Base-by-base conservation (phyloP, 2,329 filamentous ascomycete genomes). In the Talaromyces sp. region DNA sequence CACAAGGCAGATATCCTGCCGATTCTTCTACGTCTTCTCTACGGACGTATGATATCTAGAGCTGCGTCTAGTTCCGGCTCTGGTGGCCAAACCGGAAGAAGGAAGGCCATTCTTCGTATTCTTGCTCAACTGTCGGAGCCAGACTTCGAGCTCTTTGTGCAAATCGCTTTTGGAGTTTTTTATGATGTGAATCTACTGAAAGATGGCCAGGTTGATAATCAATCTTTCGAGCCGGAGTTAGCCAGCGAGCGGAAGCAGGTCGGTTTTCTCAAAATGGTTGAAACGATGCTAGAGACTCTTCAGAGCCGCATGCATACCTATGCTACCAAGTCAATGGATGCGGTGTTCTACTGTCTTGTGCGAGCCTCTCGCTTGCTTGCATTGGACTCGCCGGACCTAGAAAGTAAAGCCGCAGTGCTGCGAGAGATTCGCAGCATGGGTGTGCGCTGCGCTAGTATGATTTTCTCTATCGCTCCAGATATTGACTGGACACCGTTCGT, bases 251-350 rank as follows among this genome's bases (percentile, higher is more conserved):
- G 93, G 71, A 95, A 93, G 76, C 94, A 97, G 76, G 86, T 95
- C 66, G 95, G 96, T 81, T 87, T 97, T 74, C 81, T 97, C 61
- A 96, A 96, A 74, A 95, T 98, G 92, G 84, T 95, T 59, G 89
- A 93, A 66, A 88, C 94, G 11, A 87, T 98, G 74, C 87, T 98
- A 66, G 90, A 90, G 65, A 92, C 95, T 62, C 85, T 98, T 41
- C 92, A 93, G 62, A 87, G 85, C 5, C 89, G 89, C 62, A 87
- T 96, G 62, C 78, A 83, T 2, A 85, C 87, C 0, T 94, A 91
- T 70, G 85, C 89, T 58, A 81, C 85, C 17, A 85, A 84, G 13
- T 83, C 98, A 4, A 82, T 94, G 67, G 88, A 94, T 70, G 87
- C 92, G 0, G 84, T 96, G 0, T 80, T 98, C 1, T 94, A 93